A percentile compares a stretch with the other conserved stretches of the same genome.
phyloP scores from a whole-genome alignment of 768 basidiomycete species.

The Lentinus brumalis region DNA sequence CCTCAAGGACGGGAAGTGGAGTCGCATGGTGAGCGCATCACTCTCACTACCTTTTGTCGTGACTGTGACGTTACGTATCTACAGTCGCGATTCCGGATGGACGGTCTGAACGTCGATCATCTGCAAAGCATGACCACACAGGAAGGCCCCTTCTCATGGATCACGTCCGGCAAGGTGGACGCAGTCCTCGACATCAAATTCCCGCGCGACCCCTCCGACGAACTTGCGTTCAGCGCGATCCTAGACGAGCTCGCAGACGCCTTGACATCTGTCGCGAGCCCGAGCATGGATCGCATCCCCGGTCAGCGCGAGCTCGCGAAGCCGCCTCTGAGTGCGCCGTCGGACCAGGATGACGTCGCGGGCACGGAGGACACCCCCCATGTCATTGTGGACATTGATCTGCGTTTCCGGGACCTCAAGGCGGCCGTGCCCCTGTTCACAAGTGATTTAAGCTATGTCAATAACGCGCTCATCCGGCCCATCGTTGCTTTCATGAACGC shows the following conservation, averaged over 20 bases:
- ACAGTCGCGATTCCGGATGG: conserved; percentile 93
- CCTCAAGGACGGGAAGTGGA: conserved; percentile 80
- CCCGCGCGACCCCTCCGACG: conserved; percentile 74
- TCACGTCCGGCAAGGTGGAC: conserved; percentile 94
- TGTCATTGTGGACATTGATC: conserved; percentile 86
- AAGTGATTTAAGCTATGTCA: conserved; percentile 85
- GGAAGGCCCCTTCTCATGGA: conserved; percentile 95
- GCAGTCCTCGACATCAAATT: conserved; percentile 98
- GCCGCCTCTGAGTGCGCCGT: conserved; percentile 79
- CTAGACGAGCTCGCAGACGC: conserved; percentile 91
- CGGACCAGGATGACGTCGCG: conserved; percentile 37
- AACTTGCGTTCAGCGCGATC: conserved; percentile 75
- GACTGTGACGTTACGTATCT: not conserved
- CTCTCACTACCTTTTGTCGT: conserved; percentile 6
- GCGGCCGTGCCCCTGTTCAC: conserved; percentile 94
- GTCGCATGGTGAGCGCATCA: conserved; percentile 71
- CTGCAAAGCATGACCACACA: conserved; percentile 79
- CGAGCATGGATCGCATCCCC: conserved; percentile 64
- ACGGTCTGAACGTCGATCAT: conserved; percentile 96
- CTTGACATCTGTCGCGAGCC: conserved; percentile 54
- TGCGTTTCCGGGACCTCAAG: conserved; percentile 93
- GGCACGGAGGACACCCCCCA: conserved; percentile 42
- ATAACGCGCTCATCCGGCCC: conserved; percentile 89
- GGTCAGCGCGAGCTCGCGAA: conserved; percentile 86
- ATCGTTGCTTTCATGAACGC: conserved; percentile 99